Base-by-base conservation (phyloP, 371 early-diverging fungal species). In the Haplosporangium sp. region DNA sequence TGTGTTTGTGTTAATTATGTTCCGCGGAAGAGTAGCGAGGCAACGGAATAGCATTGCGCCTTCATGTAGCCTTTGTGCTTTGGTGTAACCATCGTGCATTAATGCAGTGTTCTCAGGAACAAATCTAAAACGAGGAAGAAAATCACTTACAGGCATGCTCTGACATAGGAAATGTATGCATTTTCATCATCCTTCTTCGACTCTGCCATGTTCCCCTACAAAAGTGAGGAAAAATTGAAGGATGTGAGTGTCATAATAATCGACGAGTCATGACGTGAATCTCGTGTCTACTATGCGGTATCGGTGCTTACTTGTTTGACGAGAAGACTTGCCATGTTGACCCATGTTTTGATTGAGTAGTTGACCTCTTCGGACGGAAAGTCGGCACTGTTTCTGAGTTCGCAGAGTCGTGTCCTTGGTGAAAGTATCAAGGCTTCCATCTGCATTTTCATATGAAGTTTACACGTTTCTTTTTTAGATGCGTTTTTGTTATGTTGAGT, bases 261-360 rank as follows among this genome's bases (percentile, higher is more conserved):
- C 29, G 4, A 29, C 4, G 29, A 29, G 29, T 29, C 29, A 29
- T 29, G 29, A 29, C 29, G 29, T 29, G 29, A 29, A 29, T 29
- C 29, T 29, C 29, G 29, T 29, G 29, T 29, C 29, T 29, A 4
- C 4, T 4, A 4, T 29, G 1, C 4, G 29, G 29, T 29, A 29
- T 29, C 4, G 29, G 1, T 16, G n/a, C 37, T 48, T 76, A 70
- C 76, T 67, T 76, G 76, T 58, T 79, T 79, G 48, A 79, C 68
- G 13, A 79, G 62, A 23, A 79, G 69, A 42, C 79, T 79, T 16
- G 79, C 79, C 69, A 72, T 79, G 56, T 79, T 79, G 59, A 72
- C 69, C 79, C 79, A 79, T 10, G 72, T 79, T 55, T 79, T 79
- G 61, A 79, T 79, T 0, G 68, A 68, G 47, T 72, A 65, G 20